These are phyloP conservation scores for Capsella rubella DNA, from an alignment of 441 rosid species.

Conservation along the genomic window DNA sequence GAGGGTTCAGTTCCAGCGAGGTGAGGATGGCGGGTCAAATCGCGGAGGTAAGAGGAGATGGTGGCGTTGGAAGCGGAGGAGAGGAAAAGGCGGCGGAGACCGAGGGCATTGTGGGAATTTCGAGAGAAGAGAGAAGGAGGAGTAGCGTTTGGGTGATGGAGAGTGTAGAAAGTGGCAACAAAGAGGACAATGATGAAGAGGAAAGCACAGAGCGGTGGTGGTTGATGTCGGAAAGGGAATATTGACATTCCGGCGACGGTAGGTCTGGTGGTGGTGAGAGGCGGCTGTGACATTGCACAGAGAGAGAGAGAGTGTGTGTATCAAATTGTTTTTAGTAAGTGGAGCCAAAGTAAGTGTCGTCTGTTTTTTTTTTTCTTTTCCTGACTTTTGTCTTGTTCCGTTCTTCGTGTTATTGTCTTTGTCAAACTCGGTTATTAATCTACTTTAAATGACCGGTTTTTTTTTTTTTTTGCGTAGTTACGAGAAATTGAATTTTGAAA, in stretches of 20 bases:
- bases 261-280: conserved; percentile 47
- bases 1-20: conserved; percentile 85
- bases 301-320: conserved; percentile 24
- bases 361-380: too few species aligned
- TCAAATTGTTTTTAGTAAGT: background rate
- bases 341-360: too few species aligned
- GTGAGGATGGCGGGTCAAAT: conserved; percentile 84
- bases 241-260: conserved; percentile 34
- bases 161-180: conserved; percentile 64
- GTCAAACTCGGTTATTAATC: too few species aligned
- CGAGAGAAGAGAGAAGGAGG: conserved; percentile 28
- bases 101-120: conserved; percentile 45
- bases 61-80: conserved; percentile 80
- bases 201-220: conserved; percentile 58
- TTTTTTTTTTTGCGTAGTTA: too few species aligned
- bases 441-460: too few species aligned
- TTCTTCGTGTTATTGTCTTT: too few species aligned
- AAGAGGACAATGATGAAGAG: conserved; percentile 58
- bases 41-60: conserved; percentile 79
- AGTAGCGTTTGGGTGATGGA: conserved; percentile 53
- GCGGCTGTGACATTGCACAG: conserved; percentile 56
- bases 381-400: too few species aligned
- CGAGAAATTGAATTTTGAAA: too few species aligned
- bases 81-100: conserved; percentile 64
- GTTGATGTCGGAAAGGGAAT: conserved; percentile 45